Evolutionary conservation across 495 filamentous ascomycete genomes (phyloP).

Genomic region (Aspergillus carlsbadensis): DNA sequence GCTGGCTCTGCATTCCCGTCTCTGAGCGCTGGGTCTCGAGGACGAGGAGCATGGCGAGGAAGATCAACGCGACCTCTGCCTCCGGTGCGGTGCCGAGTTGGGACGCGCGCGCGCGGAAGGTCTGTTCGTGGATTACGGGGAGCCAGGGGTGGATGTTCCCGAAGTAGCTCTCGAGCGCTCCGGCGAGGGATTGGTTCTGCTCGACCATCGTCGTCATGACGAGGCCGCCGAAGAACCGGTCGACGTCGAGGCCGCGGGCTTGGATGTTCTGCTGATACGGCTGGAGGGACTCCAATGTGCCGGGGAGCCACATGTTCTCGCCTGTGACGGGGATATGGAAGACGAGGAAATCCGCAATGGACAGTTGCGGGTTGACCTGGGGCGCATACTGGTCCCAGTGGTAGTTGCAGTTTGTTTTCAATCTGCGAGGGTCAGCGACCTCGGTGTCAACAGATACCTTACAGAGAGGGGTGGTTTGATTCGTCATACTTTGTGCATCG

Average conservation of each 20-base stretch:
- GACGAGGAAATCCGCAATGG: not conserved
- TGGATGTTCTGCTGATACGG: not conserved
- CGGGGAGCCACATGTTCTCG: not conserved
- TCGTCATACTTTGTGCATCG: not conserved
- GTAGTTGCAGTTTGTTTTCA: slow-evolving; percentile 4
- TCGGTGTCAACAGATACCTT: not conserved
- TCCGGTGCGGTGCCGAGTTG: not conserved
- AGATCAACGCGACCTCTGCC: not conserved
- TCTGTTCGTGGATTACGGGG: slow-evolving; percentile 1
- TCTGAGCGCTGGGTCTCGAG: not conserved
- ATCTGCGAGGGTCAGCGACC: not conserved
- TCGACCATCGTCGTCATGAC: not conserved
- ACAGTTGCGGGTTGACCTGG: not conserved
- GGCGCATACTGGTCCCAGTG: not conserved
- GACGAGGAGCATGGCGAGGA: not conserved
- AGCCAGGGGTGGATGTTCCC: slow-evolving; percentile 1
- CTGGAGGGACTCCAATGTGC: not conserved
- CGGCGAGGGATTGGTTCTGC: not conserved
- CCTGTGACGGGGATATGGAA: not conserved
- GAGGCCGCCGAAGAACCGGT: not conserved
- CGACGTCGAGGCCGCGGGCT: not conserved
- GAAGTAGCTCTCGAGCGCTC: not conserved
- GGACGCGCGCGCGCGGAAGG: not conserved
- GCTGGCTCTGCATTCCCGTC: not conserved
- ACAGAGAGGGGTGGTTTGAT: not conserved